These are phyloP conservation scores for Schizosaccharomyces lindneri DNA, from an alignment of 805 yeast genomes.

Conservation along the genomic window DNA sequence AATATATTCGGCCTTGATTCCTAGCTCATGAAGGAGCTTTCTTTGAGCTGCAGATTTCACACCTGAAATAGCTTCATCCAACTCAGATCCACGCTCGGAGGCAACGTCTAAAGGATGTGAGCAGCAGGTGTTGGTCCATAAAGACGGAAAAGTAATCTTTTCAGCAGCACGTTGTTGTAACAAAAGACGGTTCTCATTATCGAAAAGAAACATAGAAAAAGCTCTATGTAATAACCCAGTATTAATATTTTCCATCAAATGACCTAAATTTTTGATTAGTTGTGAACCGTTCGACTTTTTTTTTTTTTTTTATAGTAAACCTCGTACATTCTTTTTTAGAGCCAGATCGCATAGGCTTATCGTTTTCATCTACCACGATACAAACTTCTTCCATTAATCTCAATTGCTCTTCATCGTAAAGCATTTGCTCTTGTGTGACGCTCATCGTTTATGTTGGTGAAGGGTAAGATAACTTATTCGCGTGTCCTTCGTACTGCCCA, in stretches of 20 bases:
- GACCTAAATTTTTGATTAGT: constrained; percentile 8
- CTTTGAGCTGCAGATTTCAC: constrained; percentile 75
- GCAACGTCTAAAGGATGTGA: constrained; percentile 83
- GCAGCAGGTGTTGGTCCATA: constrained; percentile 99
- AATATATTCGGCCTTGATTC: constrained; percentile 31
- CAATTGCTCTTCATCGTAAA: constrained; percentile 87
- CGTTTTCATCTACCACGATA: constrained; percentile 73
- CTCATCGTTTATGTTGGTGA: background rate
- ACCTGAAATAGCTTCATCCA: constrained; percentile 45
- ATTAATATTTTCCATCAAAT: constrained; percentile 61
- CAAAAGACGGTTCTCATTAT: constrained; percentile 46
- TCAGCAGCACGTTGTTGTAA: constrained; percentile 91
- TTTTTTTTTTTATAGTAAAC: background rate
- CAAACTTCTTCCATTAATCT: constrained; percentile 89
- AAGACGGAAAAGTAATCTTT: constrained; percentile 78
- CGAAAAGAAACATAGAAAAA: constrained; percentile 81
- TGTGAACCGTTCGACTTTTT: too few relatives aligned
- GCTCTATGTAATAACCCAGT: constrained; percentile 82
- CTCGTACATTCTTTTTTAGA: constrained; percentile 54
- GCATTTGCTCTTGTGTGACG: constrained; percentile 17
- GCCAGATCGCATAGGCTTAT: constrained; percentile 73
- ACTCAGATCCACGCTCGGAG: constrained; percentile 46
- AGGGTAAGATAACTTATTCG: background rate
- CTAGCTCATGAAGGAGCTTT: constrained; percentile 79
- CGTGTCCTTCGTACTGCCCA: background rate